These are phyloP conservation scores for Penicillium sp. DNA, from an alignment of 2,329 filamentous ascomycete genomes.

Conservation along the genomic window DNA sequence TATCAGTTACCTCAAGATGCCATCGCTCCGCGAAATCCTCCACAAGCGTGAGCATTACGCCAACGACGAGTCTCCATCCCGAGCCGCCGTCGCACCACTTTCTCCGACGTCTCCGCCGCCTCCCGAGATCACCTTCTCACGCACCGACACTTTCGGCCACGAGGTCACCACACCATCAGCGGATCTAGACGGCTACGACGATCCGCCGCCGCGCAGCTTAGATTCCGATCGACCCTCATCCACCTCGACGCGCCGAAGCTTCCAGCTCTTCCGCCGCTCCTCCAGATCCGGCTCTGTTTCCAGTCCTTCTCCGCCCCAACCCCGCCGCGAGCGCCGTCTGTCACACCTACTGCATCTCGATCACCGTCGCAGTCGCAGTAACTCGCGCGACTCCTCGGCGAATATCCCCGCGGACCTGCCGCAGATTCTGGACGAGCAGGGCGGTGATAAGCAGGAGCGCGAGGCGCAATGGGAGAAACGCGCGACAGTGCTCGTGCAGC, in stretches of 20 bases:
- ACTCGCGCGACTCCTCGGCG: conserved; percentile 48
- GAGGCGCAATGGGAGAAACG: conserved; percentile 89
- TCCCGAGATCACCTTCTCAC: conserved; percentile 77
- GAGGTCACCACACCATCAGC: conserved; percentile 72
- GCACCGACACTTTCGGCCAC: conserved; percentile 75
- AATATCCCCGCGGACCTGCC: conserved; percentile 79
- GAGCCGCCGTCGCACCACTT: conserved; percentile 45
- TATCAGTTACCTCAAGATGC: conserved; percentile 46
- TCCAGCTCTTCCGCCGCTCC: conserved; percentile 34
- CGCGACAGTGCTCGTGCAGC: conserved; percentile 79
- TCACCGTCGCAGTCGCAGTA: conserved; percentile 33
- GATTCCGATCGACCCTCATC: conserved; percentile 15
- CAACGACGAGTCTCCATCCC: conserved; percentile 33
- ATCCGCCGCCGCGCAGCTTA: conserved; percentile 20
- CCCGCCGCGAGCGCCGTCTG: conserved; percentile 33
- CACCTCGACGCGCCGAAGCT: conserved; percentile 36
- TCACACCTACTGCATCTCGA: conserved; percentile 37
- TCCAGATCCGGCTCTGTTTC: conserved; percentile 27
- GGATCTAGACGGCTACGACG: conserved; percentile 48
- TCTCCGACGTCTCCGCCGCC: conserved; percentile 34
- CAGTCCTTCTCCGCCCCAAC: conserved; percentile 26
- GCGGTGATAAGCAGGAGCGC: conserved; percentile 48
- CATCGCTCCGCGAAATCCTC: conserved; percentile 56
- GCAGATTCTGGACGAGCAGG: conserved; percentile 58
- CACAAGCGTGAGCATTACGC: conserved; percentile 60